Evolutionary conservation across 140 eudicot genomes (phyloP), one percentile per base, ranked within the genome.

Genomic region (Stevia rebaudiana): DNA sequence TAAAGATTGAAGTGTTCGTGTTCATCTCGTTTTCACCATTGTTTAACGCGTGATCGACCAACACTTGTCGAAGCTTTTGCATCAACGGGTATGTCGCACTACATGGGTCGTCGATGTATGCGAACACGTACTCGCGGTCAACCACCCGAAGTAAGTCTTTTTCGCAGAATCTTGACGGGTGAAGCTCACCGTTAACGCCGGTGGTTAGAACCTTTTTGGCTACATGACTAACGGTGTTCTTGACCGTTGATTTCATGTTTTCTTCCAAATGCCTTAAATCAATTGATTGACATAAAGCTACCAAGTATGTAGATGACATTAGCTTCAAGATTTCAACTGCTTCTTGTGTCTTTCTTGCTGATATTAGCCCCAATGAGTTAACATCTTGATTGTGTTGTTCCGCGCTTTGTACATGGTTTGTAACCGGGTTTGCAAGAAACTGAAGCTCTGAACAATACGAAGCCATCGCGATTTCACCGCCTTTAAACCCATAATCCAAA

Each of bases 371-470:
- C 40, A 90, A 54, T 0, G 97, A 90, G 87, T 90, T 86, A 1
- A 86, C 90, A 51, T 90, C 95, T 74, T 86, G 97, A 77, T 90
- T 90, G 73, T 90, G 97, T 67, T 90, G 97, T 74, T 90, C 97
- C 6, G 97, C 94, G 25, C 97, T 86, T 59, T 86, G 97, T 16
- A 90, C 97, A 43, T 87, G 94, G 65, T 77, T 90, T 0, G 95
- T 90, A 11, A 90, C 95, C 0, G 97, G 97, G 52, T 87, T 90
- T 0, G 88, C 97, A 15, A 87, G 81, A 71, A 79, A 90, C 25
- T 90, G 95, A 16, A 90, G 95, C 53, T 90, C 95, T 0, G 97
- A 90, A 62, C 95, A 82, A 41, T 90, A 90, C 0, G 97, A 68
- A 21, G 97, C 97, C 97, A 86, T 90, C 8, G 95, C 95, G 13